phyloP scores from a whole-genome alignment of 2,329 filamentous ascomycete species.

The Colletotrichum sp. region DNA sequence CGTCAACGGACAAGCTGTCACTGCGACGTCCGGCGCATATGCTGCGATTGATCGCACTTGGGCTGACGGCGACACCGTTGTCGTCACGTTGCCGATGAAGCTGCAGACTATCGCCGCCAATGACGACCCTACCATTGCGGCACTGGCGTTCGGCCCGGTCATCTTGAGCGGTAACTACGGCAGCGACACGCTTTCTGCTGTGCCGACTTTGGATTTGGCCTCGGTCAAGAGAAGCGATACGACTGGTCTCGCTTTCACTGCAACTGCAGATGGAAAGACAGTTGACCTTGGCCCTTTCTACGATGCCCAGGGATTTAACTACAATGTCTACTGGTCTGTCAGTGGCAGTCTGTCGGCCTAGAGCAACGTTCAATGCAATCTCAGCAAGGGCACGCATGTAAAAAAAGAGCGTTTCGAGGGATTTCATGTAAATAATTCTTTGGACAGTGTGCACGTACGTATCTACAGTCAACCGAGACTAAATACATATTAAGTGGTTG shows the following conservation, averaged over 20 bases:
- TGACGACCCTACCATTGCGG: constrained; percentile 47
- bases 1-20: constrained; percentile 43
- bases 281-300: constrained; percentile 43
- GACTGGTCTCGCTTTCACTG: constrained; percentile 35
- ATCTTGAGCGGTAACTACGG: constrained; percentile 53
- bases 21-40: constrained; percentile 41
- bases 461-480: background rate
- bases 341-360: constrained; percentile 5
- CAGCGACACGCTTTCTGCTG: constrained; percentile 22
- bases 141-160: constrained; percentile 51
- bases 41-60: constrained; percentile 45
- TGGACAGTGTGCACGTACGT: background rate
- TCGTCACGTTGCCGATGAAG: constrained; percentile 49
- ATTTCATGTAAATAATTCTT: background rate
- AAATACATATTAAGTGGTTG: background rate
- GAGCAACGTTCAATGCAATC: background rate
- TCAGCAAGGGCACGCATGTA: background rate
- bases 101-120: constrained; percentile 50
- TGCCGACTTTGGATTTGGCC: constrained; percentile 34
- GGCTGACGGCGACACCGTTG: constrained; percentile 46
- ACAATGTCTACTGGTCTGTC: constrained; percentile 44
- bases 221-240: constrained; percentile 29
- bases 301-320: constrained; percentile 45
- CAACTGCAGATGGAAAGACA: constrained; percentile 30
- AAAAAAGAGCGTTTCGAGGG: background rate